A percentile compares a stretch with the other conserved stretches of the same genome.
phyloP scores from a whole-genome alignment of 805 yeast species.

The Myxozyma udenii region DNA sequence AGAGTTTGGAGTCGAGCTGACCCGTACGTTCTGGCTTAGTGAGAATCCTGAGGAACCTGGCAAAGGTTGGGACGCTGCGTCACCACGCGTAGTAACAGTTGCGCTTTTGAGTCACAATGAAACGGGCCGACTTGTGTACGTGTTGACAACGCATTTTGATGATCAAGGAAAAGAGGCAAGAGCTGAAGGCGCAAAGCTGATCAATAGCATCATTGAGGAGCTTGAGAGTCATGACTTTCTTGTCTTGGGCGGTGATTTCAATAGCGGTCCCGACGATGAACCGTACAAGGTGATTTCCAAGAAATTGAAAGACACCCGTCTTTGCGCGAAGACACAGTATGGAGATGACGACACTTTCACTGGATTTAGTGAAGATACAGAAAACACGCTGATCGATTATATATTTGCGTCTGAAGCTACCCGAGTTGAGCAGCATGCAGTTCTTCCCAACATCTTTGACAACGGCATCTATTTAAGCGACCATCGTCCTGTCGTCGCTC shows the following conservation, averaged over 20 bases:
- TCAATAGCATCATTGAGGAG: slow-evolving; percentile 36
- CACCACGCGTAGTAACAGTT: slow-evolving; percentile 42
- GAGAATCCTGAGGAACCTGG: slow-evolving; percentile 55
- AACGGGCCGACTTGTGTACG: slow-evolving; percentile 31
- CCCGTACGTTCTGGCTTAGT: slow-evolving; percentile 53
- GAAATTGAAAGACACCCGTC: slow-evolving; percentile 41
- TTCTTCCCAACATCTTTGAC: slow-evolving; percentile 18
- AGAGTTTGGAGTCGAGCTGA: slow-evolving; percentile 42
- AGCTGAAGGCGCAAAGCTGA: slow-evolving; percentile 45
- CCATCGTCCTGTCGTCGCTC: slow-evolving; percentile 25
- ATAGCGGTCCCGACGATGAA: slow-evolving; percentile 47
- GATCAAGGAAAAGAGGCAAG: slow-evolving; percentile 49
- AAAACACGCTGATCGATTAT: slow-evolving; percentile 42
- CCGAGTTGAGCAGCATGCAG: slow-evolving; percentile 8
- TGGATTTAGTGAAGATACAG: slow-evolving; percentile 43
- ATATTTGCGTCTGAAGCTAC: slow-evolving; percentile 33
- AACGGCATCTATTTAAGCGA: slow-evolving; percentile 19
- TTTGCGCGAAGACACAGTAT: slow-evolving; percentile 38
- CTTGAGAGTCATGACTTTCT: slow-evolving; percentile 40
- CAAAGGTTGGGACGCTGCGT: slow-evolving; percentile 51
- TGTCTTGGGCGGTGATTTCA: slow-evolving; percentile 57
- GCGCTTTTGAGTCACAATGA: slow-evolving; percentile 37
- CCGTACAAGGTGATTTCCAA: slow-evolving; percentile 44
- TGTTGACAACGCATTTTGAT: slow-evolving; percentile 53
- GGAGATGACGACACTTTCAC: slow-evolving; percentile 50